Conservation (phyloP, 345 rosid species). For the Linum tenue region DNA sequence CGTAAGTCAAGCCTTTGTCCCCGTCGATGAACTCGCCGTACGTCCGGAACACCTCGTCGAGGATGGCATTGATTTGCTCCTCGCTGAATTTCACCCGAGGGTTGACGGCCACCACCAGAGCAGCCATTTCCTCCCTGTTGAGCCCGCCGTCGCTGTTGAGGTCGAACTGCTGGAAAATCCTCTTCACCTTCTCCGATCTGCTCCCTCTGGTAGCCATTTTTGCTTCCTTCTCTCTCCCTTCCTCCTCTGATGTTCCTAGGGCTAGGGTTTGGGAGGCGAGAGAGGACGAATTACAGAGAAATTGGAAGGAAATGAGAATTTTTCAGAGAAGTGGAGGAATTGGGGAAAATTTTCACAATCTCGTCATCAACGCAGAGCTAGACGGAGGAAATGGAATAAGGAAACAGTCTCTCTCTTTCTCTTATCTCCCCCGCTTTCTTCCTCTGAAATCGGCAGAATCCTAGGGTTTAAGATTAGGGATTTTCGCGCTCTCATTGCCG, state of each 20-base stretch:
- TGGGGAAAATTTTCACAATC: too few relatives aligned
- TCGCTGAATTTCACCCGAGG: conserved; percentile 94
- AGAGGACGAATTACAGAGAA: not conserved
- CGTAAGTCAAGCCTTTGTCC: conserved; percentile 69
- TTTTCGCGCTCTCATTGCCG: too few relatives aligned
- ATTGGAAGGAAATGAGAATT: too few relatives aligned
- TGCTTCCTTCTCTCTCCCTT: not conserved
- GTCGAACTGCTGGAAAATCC: conserved; percentile 87
- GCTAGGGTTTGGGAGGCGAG: not conserved
- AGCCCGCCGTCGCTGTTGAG: conserved; percentile 78
- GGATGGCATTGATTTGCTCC: conserved; percentile 92
- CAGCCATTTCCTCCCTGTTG: conserved; percentile 88
- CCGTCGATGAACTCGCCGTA: conserved; percentile 87
- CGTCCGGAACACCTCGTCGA: conserved; percentile 90
- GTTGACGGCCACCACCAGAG: conserved; percentile 88
- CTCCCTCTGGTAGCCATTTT: conserved; percentile 80
- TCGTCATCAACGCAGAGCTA: too few relatives aligned
- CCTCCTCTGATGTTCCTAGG: not conserved
- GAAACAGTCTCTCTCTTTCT: too few relatives aligned
- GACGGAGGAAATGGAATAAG: too few relatives aligned
- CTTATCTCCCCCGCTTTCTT: too few relatives aligned
- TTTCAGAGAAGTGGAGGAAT: too few relatives aligned
- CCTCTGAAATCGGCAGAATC: too few relatives aligned
- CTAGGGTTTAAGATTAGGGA: too few relatives aligned
- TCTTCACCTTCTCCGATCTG: conserved; percentile 93